These are phyloP conservation scores for Aspergillus sp. DNA, from an alignment of 2,329 filamentous ascomycete species.

Conservation along the genomic window DNA sequence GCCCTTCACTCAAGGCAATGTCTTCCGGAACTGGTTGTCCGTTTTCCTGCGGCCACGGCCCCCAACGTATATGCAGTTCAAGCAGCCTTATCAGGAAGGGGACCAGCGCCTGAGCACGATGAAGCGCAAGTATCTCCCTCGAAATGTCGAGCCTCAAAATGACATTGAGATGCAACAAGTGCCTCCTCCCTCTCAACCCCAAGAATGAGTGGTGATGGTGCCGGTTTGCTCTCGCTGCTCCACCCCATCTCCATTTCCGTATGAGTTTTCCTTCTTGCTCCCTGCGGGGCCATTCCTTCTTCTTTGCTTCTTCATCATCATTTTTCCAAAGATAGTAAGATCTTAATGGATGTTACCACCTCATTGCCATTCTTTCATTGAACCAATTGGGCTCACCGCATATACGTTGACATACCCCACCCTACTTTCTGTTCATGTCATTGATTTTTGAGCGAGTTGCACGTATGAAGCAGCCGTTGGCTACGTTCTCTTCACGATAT, in stretches of 20 bases:
- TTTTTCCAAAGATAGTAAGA: conserved; percentile 1
- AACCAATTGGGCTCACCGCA: neutral
- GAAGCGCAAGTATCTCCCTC: conserved; percentile 54
- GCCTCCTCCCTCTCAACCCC: conserved; percentile 25
- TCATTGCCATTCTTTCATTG: conserved; percentile 5
- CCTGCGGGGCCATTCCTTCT: neutral
- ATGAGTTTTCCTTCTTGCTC: conserved; percentile 2
- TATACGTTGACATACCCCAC: conserved; percentile 8
- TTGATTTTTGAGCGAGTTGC: conserved; percentile 4
- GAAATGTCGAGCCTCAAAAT: conserved; percentile 53
- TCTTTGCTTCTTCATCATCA: conserved; percentile 5
- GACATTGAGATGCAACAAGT: conserved; percentile 74
- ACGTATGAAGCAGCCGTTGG: neutral
- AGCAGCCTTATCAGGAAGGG: conserved; percentile 71
- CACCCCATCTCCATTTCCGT: neutral
- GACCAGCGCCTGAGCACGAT: conserved; percentile 77
- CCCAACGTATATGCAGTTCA: conserved; percentile 88
- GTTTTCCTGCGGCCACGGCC: conserved; percentile 82
- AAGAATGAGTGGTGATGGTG: conserved; percentile 17
- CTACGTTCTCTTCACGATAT: conserved; percentile 5
- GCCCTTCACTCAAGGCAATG: conserved; percentile 78
- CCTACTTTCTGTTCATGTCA: neutral
- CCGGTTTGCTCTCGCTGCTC: neutral
- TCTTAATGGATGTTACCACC: conserved; percentile 8
- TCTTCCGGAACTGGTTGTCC: conserved; percentile 75